Evolutionary conservation across 306 rosid genomes (phyloP).

Genomic region (apple (Malus domestica)): DNA sequence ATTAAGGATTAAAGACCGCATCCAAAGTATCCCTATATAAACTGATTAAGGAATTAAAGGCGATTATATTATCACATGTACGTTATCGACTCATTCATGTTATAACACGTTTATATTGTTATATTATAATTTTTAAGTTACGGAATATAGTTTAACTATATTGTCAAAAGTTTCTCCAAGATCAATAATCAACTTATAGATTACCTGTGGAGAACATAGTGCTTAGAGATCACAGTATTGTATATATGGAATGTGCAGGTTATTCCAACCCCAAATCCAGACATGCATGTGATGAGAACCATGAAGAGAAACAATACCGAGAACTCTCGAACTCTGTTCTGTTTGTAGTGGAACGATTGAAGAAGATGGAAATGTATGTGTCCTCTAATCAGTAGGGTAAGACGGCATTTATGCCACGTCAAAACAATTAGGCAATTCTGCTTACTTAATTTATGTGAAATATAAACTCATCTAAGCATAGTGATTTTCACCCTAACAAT

Average conservation of each 20-base stretch:
- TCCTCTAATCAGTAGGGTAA: background rate
- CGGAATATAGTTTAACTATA: too few species aligned
- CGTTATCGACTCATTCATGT: too few species aligned
- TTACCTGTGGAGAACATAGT: too few species aligned
- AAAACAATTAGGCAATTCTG: background rate
- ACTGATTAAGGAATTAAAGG: too few species aligned
- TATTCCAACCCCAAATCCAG: background rate
- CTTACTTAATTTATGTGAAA: background rate
- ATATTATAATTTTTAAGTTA: too few species aligned
- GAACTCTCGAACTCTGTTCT: conserved; percentile 10
- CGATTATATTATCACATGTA: too few species aligned
- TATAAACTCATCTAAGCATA: background rate
- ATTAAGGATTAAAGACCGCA: too few species aligned
- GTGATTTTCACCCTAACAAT: background rate
- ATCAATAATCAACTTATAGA: too few species aligned
- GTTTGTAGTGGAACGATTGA: background rate
- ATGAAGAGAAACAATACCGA: background rate
- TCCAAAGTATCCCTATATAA: too few species aligned
- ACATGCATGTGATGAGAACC: background rate
- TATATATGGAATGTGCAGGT: background rate
- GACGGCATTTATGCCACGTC: background rate
- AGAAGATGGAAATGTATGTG: background rate
- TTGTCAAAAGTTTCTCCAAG: too few species aligned
- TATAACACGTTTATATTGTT: too few species aligned
- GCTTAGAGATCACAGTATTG: background rate